Base-by-base conservation (phyloP, 192 early-diverging fungal species). In the Funneliformis geosporum region DNA sequence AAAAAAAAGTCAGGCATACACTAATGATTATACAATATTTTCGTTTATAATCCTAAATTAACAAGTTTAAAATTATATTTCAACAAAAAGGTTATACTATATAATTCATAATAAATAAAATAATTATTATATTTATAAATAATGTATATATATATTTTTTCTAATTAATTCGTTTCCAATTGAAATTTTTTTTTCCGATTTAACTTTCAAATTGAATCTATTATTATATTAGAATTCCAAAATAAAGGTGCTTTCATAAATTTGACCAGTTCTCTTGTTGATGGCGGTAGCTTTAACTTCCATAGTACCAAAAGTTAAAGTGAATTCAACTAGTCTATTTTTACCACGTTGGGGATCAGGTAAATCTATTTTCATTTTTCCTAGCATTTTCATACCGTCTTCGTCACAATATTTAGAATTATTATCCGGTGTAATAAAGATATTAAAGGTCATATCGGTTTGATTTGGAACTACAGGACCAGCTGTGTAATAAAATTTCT, bases 331-430 rank as follows among this genome's bases (percentile, higher is more conserved):
- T 9, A 67, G 50, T n/a, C 76, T 28, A 65, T 78, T 59, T 78
- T 78, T 78, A 18, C 76, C 76, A 25, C 27, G 61, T 18, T 78
- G 76, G 18, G 64, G 62, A 50, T 78, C 76, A 25, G 76, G 76
- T 33, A 78, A 67, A 28, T 78, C 76, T 16, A 67, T 78, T 67
- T 78, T 70, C 65, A 79, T 59, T 40, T 79, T 79, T 8, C 77
- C 77, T 7, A 79, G 40, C 67, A 70, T 59, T 60, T 23, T 68
- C 77, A 79, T 79, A 11, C 77, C 77, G 60, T 79, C 68, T 70
- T 79, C 77, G 43, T 79, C 77, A 42, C 77, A 79, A 71, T 79
- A 79, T 42, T 70, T 79, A 38, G 77, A 46, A 70, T 23, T 42
- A 68, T 60, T 40, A 55, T 55, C 47, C 18, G 61, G 44, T 14